Conservation (phyloP, 225 moss, liverwort and hornwort species). For the Marchantia paleacea region DNA sequence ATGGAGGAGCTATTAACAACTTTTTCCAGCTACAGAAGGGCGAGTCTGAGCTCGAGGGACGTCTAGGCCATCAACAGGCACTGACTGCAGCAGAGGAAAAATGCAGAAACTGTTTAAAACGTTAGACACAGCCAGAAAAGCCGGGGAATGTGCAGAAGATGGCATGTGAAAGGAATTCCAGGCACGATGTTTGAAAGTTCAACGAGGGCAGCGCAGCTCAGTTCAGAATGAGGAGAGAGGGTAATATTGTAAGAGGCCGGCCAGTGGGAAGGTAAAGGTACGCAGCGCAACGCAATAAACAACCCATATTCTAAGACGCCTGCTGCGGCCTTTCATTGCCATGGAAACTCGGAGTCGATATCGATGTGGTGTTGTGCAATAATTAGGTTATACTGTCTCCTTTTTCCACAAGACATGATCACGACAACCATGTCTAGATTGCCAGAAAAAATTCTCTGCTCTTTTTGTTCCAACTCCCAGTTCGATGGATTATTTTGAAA, state of each 20-base stretch:
- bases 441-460: background rate
- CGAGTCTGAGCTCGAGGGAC: too few relatives aligned
- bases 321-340: too few relatives aligned
- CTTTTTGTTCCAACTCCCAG: too few relatives aligned
- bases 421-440: constrained; percentile 6
- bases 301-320: too few relatives aligned
- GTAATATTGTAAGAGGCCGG: background rate
- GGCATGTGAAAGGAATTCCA: background rate
- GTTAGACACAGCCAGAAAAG: background rate
- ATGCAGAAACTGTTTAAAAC: background rate
- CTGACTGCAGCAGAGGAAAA: background rate
- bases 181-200: background rate
- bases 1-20: too few relatives aligned
- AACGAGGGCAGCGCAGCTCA: background rate
- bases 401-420: constrained; percentile 9
- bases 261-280: background rate
- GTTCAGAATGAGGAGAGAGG: too few relatives aligned
- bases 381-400: background rate
- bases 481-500: background rate
- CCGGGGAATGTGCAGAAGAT: background rate
- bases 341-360: too few relatives aligned
- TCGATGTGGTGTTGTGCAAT: background rate
- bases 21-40: too few relatives aligned
- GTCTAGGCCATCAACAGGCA: background rate
- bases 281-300: too few relatives aligned